A percentile compares a stretch with the other conserved stretches of the same genome.
These are phyloP conservation scores for Tricholoma hemisulphureum DNA, from an alignment of 768 basidiomycete species.

Conservation along the genomic window DNA sequence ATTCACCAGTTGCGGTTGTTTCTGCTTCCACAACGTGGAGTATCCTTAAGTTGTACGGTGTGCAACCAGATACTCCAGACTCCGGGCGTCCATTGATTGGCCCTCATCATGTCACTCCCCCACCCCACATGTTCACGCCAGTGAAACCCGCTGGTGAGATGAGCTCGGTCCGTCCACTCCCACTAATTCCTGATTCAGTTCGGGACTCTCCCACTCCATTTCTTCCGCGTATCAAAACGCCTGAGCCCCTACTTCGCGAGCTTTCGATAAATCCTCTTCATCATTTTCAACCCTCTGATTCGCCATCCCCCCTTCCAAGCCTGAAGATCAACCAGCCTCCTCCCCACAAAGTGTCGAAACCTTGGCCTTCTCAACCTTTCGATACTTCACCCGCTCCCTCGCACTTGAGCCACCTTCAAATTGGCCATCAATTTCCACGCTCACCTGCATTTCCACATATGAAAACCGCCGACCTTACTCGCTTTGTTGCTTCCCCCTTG, in stretches of 20 bases:
- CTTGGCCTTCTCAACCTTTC: not conserved
- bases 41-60: conserved; percentile 21
- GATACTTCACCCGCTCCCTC: not conserved
- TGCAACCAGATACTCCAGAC: conserved; percentile 11
- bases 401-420: not conserved
- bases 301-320: not conserved
- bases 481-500: not conserved
- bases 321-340: not conserved
- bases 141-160: conserved; percentile 1
- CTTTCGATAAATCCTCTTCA: not conserved
- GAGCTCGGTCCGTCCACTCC: conserved; percentile 14
- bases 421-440: not conserved
- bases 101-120: conserved; percentile 6
- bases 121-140: not conserved
- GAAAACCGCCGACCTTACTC: conserved; percentile 2
- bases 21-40: conserved; percentile 25
- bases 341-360: not conserved
- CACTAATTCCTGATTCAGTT: conserved; percentile 11
- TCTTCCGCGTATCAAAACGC: not conserved
- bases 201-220: not conserved
- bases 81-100: conserved; percentile 7
- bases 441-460: not conserved
- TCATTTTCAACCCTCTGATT: not conserved
- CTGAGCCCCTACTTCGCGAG: not conserved
- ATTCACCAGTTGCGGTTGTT: conserved; percentile 11